Conservation (phyloP, 495 filamentous ascomycete genomes). For the Penicillium roqueforti region DNA sequence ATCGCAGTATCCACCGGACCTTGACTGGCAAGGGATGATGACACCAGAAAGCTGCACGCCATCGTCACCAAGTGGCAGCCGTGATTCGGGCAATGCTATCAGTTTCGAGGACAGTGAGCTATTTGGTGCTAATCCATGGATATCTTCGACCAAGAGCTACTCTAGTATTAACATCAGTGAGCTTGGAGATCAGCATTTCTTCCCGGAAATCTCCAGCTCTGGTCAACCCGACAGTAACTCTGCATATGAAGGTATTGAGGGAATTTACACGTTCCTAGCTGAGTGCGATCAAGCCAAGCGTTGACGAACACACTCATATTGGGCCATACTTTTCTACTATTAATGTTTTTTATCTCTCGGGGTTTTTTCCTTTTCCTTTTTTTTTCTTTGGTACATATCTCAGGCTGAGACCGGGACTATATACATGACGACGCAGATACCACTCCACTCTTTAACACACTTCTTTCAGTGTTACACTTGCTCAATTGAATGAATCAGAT, state of each 20-base stretch:
- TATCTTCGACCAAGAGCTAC: constrained; percentile 40
- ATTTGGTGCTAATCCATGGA: constrained; percentile 49
- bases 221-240: constrained; percentile 39
- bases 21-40: constrained; percentile 58
- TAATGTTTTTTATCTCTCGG: too few relatives aligned
- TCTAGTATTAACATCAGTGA: constrained; percentile 53
- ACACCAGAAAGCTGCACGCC: constrained; percentile 34
- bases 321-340: background rate
- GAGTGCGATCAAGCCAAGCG: constrained; percentile 66
- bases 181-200: constrained; percentile 43
- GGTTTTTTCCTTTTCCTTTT: background rate
- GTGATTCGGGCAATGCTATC: constrained; percentile 24
- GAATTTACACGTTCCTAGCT: constrained; percentile 82
- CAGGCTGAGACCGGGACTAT: constrained; percentile 5
- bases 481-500: background rate
- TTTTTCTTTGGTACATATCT: constrained; percentile 3
- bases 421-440: constrained; percentile 23
- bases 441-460: constrained; percentile 25
- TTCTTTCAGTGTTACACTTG: constrained; percentile 2
- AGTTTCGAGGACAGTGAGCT: constrained; percentile 49
- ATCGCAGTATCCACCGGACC: constrained; percentile 26
- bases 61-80: constrained; percentile 22
- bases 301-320: constrained; percentile 1
- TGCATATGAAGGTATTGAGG: constrained; percentile 76
- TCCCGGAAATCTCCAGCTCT: constrained; percentile 33